Conservation (phyloP, 1,284 basidiomycete species). For the Apiotrichum mycotoxinovorans region DNA sequence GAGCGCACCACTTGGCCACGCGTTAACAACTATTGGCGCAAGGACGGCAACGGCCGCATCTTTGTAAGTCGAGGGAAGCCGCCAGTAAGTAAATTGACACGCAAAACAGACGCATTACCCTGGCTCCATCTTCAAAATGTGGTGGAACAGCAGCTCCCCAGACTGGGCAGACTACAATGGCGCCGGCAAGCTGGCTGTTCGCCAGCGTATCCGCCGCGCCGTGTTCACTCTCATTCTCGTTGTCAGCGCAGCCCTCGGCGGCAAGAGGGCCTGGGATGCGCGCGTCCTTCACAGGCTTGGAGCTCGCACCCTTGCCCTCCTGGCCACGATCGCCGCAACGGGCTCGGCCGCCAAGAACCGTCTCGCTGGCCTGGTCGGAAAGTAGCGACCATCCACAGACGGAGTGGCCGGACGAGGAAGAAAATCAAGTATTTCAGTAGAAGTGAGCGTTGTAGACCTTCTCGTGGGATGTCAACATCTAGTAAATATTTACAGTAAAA, state of each 20-base stretch:
- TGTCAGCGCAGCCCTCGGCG: neutral
- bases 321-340: neutral
- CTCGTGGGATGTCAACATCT: too few relatives aligned
- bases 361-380: neutral
- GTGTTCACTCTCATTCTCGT: neutral
- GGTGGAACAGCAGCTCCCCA: conserved; percentile 16
- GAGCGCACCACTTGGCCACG: conserved; percentile 15
- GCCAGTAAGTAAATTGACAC: neutral
- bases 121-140: conserved; percentile 12
- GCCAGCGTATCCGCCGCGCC: conserved; percentile 10
- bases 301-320: neutral
- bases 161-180: conserved; percentile 20
- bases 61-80: conserved; percentile 3
- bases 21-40: conserved; percentile 23
- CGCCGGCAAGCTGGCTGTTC: conserved; percentile 12
- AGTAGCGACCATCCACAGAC: neutral
- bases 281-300: neutral
- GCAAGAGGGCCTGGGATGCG: neutral
- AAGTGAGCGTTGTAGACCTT: too few relatives aligned
- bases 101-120: conserved; percentile 20
- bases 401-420: too few relatives aligned
- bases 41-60: conserved; percentile 17
- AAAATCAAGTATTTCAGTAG: neutral
- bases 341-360: neutral
- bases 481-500: too few relatives aligned